Conservation (phyloP, 352 stramenopile species). For the Pythium oligandrum region DNA sequence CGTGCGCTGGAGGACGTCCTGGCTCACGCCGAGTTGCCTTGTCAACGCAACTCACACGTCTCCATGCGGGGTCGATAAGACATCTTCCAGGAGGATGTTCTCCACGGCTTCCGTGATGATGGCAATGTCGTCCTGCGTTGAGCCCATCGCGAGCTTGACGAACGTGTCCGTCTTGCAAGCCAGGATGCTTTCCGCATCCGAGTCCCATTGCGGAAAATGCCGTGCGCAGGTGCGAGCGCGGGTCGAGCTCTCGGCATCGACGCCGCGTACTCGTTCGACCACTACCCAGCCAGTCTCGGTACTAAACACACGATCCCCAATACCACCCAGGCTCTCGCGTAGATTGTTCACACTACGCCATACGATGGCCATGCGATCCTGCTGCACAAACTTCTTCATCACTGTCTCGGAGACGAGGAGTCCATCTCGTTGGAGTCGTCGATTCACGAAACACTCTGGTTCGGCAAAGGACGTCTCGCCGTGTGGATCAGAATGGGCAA, state of each 20-base stretch:
- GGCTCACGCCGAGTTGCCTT: neutral
- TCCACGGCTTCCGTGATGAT: conserved; percentile 1
- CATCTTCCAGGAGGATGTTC: conserved; percentile 3
- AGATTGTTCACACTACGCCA: neutral
- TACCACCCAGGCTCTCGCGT: neutral
- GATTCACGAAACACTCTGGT: neutral
- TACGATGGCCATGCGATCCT: neutral
- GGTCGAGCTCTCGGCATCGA: neutral
- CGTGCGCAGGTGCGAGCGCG: neutral
- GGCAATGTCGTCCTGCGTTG: conserved; percentile 2
- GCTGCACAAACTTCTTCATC: neutral
- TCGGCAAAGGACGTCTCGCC: neutral
- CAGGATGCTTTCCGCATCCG: neutral
- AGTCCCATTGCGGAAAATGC: neutral
- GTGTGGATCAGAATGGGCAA: neutral
- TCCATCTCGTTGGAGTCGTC: neutral
- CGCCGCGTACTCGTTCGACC: no score
- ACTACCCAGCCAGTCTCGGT: neutral
- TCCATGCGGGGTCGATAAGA: neutral
- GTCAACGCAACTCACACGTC: neutral
- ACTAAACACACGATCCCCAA: neutral
- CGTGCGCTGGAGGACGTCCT: conserved; percentile 5
- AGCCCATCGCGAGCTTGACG: neutral
- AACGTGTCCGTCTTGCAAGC: neutral
- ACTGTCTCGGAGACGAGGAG: neutral